phyloP scores from a whole-genome alignment of 2,329 filamentous ascomycete genomes.

The Scedosporium apiospermum region DNA sequence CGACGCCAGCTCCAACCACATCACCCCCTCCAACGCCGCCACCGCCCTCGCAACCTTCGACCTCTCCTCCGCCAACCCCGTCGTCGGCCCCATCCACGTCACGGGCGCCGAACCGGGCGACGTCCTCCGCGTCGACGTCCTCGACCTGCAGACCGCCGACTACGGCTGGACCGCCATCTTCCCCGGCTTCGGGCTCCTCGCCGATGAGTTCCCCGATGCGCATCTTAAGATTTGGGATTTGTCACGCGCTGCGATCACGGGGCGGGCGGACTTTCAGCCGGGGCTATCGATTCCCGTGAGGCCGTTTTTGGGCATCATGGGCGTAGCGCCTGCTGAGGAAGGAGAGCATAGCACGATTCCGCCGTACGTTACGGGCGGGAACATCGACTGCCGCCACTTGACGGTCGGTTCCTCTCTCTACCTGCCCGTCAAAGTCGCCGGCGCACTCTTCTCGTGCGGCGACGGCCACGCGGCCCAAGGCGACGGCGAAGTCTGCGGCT shows the following conservation, averaged over 20 bases:
- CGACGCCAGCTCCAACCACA: slow-evolving; percentile 40
- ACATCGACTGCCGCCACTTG: slow-evolving; percentile 43
- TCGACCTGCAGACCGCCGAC: slow-evolving; percentile 30
- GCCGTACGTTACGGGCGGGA: slow-evolving; percentile 41
- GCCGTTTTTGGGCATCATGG: slow-evolving; percentile 44
- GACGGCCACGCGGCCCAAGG: slow-evolving; percentile 46
- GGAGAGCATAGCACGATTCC: slow-evolving; percentile 40
- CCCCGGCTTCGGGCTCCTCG: slow-evolving; percentile 38
- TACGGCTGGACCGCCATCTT: slow-evolving; percentile 46
- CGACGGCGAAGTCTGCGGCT: slow-evolving; percentile 45
- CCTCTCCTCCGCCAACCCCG: slow-evolving; percentile 32
- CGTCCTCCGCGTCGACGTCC: slow-evolving; percentile 39
- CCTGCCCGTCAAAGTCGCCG: slow-evolving; percentile 37
- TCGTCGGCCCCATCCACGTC: slow-evolving; percentile 39
- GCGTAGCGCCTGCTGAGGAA: slow-evolving; percentile 33
- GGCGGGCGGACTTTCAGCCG: slow-evolving; percentile 31
- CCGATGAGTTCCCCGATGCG: slow-evolving; percentile 34
- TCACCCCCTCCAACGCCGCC: slow-evolving; percentile 29
- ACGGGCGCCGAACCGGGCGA: slow-evolving; percentile 40
- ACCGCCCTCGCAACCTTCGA: slow-evolving; percentile 30
- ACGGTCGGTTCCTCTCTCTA: slow-evolving; percentile 35
- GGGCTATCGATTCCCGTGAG: slow-evolving; percentile 37
- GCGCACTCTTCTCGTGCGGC: slow-evolving; percentile 43
- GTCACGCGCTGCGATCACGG: slow-evolving; percentile 8
- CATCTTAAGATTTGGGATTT: slow-evolving; percentile 40